Conservation (phyloP, 1,139 yeast species). For the Hansenula sp. region DNA sequence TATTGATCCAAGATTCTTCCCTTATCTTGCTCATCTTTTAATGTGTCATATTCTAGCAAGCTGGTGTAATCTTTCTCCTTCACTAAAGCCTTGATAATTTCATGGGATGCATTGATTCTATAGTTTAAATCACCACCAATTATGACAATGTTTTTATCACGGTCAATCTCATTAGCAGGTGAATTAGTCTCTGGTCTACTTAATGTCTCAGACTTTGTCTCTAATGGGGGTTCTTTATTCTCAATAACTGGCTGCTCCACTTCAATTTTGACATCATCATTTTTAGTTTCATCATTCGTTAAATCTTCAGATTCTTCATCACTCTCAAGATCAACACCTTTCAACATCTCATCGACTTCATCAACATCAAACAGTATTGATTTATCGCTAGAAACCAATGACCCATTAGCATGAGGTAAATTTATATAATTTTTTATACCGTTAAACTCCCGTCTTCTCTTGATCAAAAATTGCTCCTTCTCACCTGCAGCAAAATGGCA, state of each 20-base stretch:
- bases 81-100: slow-evolving; percentile 36
- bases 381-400: slow-evolving; percentile 14
- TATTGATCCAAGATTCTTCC: slow-evolving; percentile 58
- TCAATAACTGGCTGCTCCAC: slow-evolving; percentile 2
- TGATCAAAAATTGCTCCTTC: slow-evolving; percentile 38
- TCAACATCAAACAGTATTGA: slow-evolving; percentile 18
- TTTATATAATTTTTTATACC: slow-evolving; percentile 29
- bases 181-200: not conserved
- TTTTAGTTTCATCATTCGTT: not conserved
- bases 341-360: slow-evolving; percentile 18
- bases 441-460: slow-evolving; percentile 38
- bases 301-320: slow-evolving; percentile 27
- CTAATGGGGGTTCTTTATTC: not conserved
- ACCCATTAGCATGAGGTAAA: slow-evolving; percentile 16
- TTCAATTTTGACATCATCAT: not conserved
- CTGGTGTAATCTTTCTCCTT: slow-evolving; percentile 39
- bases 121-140: slow-evolving; percentile 78
- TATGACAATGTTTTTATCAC: slow-evolving; percentile 33
- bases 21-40: slow-evolving; percentile 46
- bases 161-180: slow-evolving; percentile 5
- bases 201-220: not conserved
- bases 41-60: slow-evolving; percentile 52
- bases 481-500: slow-evolving; percentile 75
- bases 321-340: slow-evolving; percentile 25
- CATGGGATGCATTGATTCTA: slow-evolving; percentile 45